Evolutionary conservation across 768 basidiomycete genomes (phyloP), one percentile per base, ranked within the genome.

Genomic region (Russula compacta): DNA sequence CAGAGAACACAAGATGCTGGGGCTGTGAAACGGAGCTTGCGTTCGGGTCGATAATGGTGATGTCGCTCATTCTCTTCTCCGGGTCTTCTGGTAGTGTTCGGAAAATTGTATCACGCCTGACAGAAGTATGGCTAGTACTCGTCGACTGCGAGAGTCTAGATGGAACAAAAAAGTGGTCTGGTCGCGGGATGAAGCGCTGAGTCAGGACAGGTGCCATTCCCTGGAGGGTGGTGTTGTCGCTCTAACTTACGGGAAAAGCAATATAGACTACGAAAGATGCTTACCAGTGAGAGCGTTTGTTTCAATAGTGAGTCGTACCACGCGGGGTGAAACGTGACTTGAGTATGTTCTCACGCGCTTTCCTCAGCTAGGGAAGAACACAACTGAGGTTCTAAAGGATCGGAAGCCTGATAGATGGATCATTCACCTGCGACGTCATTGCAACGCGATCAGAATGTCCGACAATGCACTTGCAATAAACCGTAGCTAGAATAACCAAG

Each of bases 231-330:
- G 29, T 12, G 12, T 6, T 14, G 14, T 17, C 11, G n/a, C n/a
- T 46, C 11, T 12, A 7, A 63, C 61, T 19, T 32, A 63, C 61
- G 14, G 61, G 61, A 15, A 63, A 63, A 8, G 56, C 61, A 10
- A 24, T 24, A 53, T 48, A 63, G 38, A 63, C 56, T 5, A 63
- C 10, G 24, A 63, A 43, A 24, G 17, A 44, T 55, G 12, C 42
- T 38, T 40, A 64, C 66, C 43, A 61, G 66, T 32, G 39, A 70
- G 60, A 0, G 53, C n/a, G 47, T 70, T 71, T 2, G 70, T 70
- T 57, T 71, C 70, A 21, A 71, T 53, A 7, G 70, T 69, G 33
- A 71, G 47, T 17, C 67, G 67, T 2, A 71, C 67, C 3, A 71
- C 51, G 7, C 69, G 61, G 1, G 52, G 51, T 12, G 70, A 11